Evolutionary conservation across 192 early-diverging fungal species (phyloP).

Genomic region (Chytriomyces hyalinus): DNA sequence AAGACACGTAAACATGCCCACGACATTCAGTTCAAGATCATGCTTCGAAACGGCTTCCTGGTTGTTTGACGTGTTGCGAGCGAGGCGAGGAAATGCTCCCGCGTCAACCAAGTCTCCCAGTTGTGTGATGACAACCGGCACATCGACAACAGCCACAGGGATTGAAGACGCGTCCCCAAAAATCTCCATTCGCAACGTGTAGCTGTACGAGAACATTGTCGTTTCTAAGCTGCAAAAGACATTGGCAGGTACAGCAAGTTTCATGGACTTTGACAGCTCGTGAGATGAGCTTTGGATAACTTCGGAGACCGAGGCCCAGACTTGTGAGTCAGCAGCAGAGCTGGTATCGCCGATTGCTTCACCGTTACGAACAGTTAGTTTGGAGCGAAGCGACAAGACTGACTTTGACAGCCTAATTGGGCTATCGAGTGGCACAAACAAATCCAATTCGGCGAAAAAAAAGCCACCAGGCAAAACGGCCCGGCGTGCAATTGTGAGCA

Average conservation of each 20-base stretch:
- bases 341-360: not conserved
- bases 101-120: not conserved
- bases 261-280: not conserved
- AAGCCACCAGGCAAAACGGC: not conserved
- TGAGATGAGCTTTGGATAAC: not conserved
- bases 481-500: constrained; percentile 15
- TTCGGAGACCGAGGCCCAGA: not conserved
- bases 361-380: not conserved
- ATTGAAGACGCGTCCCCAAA: not conserved
- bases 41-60: not conserved
- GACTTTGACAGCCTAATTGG: not conserved
- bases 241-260: constrained; percentile 1
- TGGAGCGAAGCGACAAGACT: not conserved
- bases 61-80: not conserved
- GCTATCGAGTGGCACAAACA: not conserved
- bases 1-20: not conserved
- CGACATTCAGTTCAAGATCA: not conserved
- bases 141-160: constrained; percentile 13
- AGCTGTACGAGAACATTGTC: not conserved
- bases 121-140: constrained; percentile 20
- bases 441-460: constrained; percentile 8
- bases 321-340: not conserved
- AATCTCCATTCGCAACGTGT: constrained; percentile 14
- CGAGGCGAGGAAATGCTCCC: not conserved
- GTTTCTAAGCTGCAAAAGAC: constrained; percentile 13